These are phyloP conservation scores for Cladosporium austrohemisphaericum DNA, from an alignment of 2,329 filamentous ascomycete genomes.

Conservation along the genomic window DNA sequence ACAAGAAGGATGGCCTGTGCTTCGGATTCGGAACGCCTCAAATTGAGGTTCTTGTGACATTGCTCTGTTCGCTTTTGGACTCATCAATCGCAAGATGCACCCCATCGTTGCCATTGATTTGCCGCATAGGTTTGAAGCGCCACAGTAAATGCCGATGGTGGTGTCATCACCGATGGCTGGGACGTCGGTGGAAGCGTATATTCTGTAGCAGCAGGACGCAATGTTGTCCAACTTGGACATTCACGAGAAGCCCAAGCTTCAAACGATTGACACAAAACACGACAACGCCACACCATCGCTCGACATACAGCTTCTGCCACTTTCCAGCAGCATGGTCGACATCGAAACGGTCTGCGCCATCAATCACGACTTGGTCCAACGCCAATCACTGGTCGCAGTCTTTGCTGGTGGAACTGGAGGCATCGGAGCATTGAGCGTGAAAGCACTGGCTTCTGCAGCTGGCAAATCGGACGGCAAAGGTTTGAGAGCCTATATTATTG, in stretches of 20 bases:
- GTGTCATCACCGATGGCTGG: no score
- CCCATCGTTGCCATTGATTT: no score
- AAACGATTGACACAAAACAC: no score
- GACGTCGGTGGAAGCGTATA: no score
- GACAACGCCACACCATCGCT: no score
- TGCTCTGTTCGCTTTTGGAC: background rate
- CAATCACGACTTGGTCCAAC: background rate
- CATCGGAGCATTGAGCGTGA: background rate
- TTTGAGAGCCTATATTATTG: background rate
- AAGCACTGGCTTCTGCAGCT: background rate
- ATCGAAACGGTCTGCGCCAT: background rate
- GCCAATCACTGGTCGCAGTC: background rate
- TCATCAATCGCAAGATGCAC: no score
- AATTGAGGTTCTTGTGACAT: background rate
- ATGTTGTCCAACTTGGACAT: no score
- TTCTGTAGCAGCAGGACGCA: background rate
- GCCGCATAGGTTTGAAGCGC: no score
- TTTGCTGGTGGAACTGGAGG: slow-evolving; percentile 2
- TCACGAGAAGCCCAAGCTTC: no score
- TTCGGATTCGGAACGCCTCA: background rate
- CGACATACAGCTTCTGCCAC: no score
- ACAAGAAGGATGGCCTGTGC: background rate
- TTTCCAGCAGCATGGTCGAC: background rate
- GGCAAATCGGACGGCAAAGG: background rate
- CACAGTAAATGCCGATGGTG: no score